Base-by-base conservation (phyloP, 768 basidiomycete species). In the Termitomyces bulborhizus region DNA sequence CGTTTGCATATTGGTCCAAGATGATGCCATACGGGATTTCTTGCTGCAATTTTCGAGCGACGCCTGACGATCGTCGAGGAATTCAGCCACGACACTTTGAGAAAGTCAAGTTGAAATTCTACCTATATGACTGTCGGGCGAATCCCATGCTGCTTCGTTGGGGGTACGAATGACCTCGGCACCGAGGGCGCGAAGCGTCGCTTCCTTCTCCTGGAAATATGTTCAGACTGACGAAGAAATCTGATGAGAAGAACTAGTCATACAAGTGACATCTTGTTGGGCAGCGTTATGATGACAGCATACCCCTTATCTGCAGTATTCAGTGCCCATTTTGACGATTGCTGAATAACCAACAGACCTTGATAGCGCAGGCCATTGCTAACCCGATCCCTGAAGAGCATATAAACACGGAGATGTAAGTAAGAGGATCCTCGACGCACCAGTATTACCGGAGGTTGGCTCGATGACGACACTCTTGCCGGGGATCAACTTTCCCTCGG, bases 161-260 rank as follows among this genome's bases (percentile, higher is more conserved):
- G 96, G 96, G 4, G 97, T 98, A 48, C 97, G 89, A 53, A 98
- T 77, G 51, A 99, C 93, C 67, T 93, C 88, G 2, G 97, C 97
- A 3, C 97, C 96, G 9, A 98, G 79, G 0, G 93, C 93, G 40
- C 91, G 85, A 29, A 99, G 77, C 24, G 91, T 81, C 1, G 91
- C 91, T 72, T 94, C 93, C 70, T 99, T 99, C 73, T 99, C 96
- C 81, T 86, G 56, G 42, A 37, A 9, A 54, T 41, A 27, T 43
- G 36, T 36, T 40, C 26, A 44, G 42, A 31, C 40, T 55, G 45
- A 44, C 31, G 18, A 31, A 48, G 15, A 9, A 24, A 21, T n/a
- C 26, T 49, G 26, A 32, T 11, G 36, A 16, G 27, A 21, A 50
- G 39, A 29, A 27, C 31, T 13, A 8, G 11, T 54, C 41, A 42